phyloP scores from a whole-genome alignment of 2,329 filamentous ascomycete genomes.

The Apiospora marii region DNA sequence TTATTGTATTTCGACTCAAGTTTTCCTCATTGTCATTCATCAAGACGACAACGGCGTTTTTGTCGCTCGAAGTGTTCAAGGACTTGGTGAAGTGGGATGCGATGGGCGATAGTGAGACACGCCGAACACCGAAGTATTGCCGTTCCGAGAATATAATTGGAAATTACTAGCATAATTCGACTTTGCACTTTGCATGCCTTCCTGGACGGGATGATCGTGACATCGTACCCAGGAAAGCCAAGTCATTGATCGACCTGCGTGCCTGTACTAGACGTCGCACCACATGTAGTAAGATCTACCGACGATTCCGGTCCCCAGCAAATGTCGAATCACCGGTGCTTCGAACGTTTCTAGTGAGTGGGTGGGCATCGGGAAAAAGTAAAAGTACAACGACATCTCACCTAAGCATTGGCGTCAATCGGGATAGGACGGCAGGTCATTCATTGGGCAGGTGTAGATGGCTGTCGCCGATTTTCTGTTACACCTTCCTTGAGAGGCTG shows the following conservation, averaged over 20 bases:
- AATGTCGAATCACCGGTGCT: not conserved
- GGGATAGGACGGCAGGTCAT: not conserved
- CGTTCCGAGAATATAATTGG: not conserved
- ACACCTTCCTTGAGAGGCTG: not conserved
- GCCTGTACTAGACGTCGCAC: not conserved
- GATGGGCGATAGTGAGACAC: not conserved
- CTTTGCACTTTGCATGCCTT: no score
- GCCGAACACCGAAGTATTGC: slow-evolving; percentile 3
- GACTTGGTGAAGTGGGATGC: not conserved
- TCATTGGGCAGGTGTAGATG: not conserved
- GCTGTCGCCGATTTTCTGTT: no score
- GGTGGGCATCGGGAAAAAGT: not conserved
- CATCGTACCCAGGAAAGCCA: not conserved
- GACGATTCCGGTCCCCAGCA: not conserved
- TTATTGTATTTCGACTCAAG: not conserved
- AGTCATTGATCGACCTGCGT: no score
- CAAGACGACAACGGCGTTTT: no score
- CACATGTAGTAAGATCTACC: not conserved
- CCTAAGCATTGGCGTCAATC: not conserved
- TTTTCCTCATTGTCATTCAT: no score
- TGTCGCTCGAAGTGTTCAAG: no score
- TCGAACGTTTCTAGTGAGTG: not conserved
- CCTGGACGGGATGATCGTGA: no score
- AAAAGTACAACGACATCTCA: not conserved
- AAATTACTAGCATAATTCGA: no score